These are phyloP conservation scores for Myotisia sp. DNA, from an alignment of 2,329 filamentous ascomycete genomes.

Conservation along the genomic window DNA sequence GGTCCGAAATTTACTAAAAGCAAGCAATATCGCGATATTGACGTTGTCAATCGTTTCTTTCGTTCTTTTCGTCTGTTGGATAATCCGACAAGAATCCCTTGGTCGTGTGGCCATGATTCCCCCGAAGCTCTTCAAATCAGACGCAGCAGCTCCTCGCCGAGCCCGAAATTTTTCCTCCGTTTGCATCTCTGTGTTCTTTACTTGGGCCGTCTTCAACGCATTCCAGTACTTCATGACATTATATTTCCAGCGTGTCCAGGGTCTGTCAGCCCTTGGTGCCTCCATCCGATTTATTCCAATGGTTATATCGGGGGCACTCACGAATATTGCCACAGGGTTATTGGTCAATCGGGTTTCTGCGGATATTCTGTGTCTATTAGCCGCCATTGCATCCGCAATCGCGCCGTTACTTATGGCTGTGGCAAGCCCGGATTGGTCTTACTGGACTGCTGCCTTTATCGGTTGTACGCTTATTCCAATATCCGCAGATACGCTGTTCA, in stretches of 20 bases:
- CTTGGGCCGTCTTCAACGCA: constrained; percentile 30
- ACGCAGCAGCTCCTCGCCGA: constrained; percentile 35
- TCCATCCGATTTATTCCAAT: constrained; percentile 36
- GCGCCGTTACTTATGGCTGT: constrained; percentile 11
- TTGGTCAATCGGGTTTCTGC: constrained; percentile 9
- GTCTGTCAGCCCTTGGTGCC: constrained; percentile 32
- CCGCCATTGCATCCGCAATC: constrained; percentile 6
- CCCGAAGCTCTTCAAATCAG: constrained; percentile 43
- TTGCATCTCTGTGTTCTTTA: constrained; percentile 36
- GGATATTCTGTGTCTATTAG: constrained; percentile 7
- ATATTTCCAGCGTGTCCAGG: constrained; percentile 40
- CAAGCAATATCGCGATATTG: constrained; percentile 32
- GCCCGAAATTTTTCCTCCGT: constrained; percentile 37
- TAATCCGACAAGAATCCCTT: constrained; percentile 31
- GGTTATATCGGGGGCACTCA: constrained; percentile 25
- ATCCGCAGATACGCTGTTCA: constrained; percentile 18
- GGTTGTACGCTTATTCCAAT: constrained; percentile 8
- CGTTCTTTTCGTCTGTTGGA: constrained; percentile 39
- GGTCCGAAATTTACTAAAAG: constrained; percentile 45
- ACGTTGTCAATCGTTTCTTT: constrained; percentile 19
- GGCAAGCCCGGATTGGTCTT: constrained; percentile 6
- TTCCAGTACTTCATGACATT: background rate
- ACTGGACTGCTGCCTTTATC: constrained; percentile 11
- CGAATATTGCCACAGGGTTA: constrained; percentile 11
- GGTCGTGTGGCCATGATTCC: constrained; percentile 42